Evolutionary conservation across 1,284 basidiomycete genomes (phyloP), one percentile per base, ranked within the genome.

Genomic region (Leccinum idahoense): DNA sequence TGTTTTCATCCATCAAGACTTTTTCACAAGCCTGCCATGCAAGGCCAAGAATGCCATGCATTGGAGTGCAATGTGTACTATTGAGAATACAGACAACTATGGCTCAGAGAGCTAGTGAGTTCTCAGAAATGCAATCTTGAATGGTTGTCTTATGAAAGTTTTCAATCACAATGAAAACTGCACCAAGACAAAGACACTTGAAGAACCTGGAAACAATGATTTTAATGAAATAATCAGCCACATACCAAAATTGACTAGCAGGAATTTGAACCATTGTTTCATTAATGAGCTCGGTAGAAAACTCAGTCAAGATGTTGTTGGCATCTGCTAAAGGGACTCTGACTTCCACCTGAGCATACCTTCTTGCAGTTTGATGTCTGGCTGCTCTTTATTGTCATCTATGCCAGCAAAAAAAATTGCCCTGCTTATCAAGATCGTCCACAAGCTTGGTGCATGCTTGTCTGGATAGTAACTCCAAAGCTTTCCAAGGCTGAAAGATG

Each of bases 181-280:
- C 15, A 15, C 41, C 41, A 15, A 67, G 58, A 0, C 20, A 26
- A 26, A 35, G 3, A 59, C 44, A 69, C 35, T 68, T 67, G 7
- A 69, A 67, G 2, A 60, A 63, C 58, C 61, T n/a, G 10, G 5
- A n/a, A 54, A 20, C 18, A 4, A 35, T 18, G 32, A 56, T 14
- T 54, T 29, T 5, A 41, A 10, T 15, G 8, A 3, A 56, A 35
- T 35, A 32, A 56, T 29, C 4, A 26, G 12, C 35, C 14, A 56
- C 29, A 32, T 26, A 44, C 63, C 64, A 67, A 60, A 64, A 67
- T 11, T 54, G 0, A 0, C 1, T 1, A 32, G 62, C 57, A 4
- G 46, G 60, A 1, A 67, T 55, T 44, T 63, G 49, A 7, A 60
- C 35, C 59, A 68, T 62, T 0, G 39, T 59, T n/a, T 2, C 2